These are phyloP conservation scores for Nicotiana benthamiana DNA, from an alignment of 257 asterid genomes.

Conservation along the genomic window DNA sequence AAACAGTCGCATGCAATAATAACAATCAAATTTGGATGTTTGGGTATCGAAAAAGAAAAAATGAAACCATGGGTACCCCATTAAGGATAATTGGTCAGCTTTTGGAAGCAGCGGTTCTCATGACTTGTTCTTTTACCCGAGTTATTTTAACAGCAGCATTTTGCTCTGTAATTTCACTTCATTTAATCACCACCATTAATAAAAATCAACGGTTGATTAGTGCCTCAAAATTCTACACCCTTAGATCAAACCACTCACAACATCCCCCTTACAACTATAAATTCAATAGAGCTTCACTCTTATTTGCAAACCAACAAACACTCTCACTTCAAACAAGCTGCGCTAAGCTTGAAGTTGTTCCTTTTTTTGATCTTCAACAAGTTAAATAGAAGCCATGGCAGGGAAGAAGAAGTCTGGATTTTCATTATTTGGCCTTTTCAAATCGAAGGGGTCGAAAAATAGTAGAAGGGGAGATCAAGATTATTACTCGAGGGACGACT, in stretches of 20 bases:
- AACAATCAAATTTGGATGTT: neutral
- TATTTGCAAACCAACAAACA: conserved; percentile 9
- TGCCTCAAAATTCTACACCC: conserved; percentile 21
- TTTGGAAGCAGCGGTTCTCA: conserved; percentile 38
- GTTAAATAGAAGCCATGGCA: conserved; percentile 22
- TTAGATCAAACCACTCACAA: conserved; percentile 18
- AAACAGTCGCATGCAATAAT: too few species aligned
- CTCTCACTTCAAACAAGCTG: neutral
- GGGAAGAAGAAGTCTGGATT: conserved; percentile 36
- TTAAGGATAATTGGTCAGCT: conserved; percentile 23
- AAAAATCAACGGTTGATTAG: conserved; percentile 24
- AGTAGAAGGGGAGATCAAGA: conserved; percentile 12
- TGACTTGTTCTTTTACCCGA: conserved; percentile 27
- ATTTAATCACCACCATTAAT: conserved; percentile 46
- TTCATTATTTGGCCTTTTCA: conserved; percentile 45
- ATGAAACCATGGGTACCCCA: neutral
- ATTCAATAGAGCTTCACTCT: conserved; percentile 20
- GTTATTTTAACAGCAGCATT: conserved; percentile 21
- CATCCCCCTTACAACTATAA: conserved; percentile 24
- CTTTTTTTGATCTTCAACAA: neutral
- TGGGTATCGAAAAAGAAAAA: neutral
- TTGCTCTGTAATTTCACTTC: conserved; percentile 23
- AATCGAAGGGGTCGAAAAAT: conserved; percentile 21
- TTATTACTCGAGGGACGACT: conserved; percentile 27
- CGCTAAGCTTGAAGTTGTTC: neutral